These are phyloP conservation scores for Neonectria coccinea DNA, from an alignment of 2,329 filamentous ascomycete species.

Conservation along the genomic window DNA sequence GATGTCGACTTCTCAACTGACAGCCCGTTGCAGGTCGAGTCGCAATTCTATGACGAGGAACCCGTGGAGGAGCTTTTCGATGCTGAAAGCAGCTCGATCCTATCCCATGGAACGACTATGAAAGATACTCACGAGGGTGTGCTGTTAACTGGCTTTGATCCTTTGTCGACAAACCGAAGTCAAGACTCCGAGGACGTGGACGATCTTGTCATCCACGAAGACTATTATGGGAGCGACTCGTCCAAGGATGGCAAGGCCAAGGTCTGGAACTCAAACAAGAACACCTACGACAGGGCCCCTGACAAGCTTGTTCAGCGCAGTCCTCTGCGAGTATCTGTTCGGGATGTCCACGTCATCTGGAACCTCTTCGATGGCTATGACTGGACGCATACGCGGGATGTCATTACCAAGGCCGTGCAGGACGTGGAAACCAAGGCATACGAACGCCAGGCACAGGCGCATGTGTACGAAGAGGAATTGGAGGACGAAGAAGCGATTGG, in stretches of 20 bases:
- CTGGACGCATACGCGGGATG: slow-evolving; percentile 88
- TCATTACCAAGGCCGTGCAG: slow-evolving; percentile 88
- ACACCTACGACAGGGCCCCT: slow-evolving; percentile 77
- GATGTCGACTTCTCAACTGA: slow-evolving; percentile 49
- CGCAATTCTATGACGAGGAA: slow-evolving; percentile 62
- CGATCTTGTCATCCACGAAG: slow-evolving; percentile 78
- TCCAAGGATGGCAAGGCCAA: slow-evolving; percentile 75
- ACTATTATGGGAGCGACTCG: slow-evolving; percentile 78
- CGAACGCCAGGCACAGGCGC: slow-evolving; percentile 74
- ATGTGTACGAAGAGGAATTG: slow-evolving; percentile 74
- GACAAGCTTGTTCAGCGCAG: slow-evolving; percentile 71
- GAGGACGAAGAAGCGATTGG: slow-evolving; percentile 90
- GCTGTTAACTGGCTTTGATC: slow-evolving; percentile 50
- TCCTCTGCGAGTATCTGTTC: slow-evolving; percentile 81
- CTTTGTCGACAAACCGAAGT: slow-evolving; percentile 31
- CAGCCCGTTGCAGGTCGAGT: slow-evolving; percentile 54
- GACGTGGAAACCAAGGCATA: slow-evolving; percentile 86
- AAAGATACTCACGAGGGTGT: slow-evolving; percentile 54
- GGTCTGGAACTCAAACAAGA: slow-evolving; percentile 82
- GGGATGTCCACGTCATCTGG: slow-evolving; percentile 95
- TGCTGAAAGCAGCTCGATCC: slow-evolving; percentile 52
- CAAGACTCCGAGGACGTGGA: slow-evolving; percentile 64
- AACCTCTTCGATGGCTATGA: slow-evolving; percentile 98
- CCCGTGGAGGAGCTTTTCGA: slow-evolving; percentile 62
- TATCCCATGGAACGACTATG: slow-evolving; percentile 48